Percentiles rank a stretch among this genome's conserved stretches.
phyloP scores from a whole-genome alignment of 768 basidiomycete genomes.

The Boletus rufocinnamomeus region DNA sequence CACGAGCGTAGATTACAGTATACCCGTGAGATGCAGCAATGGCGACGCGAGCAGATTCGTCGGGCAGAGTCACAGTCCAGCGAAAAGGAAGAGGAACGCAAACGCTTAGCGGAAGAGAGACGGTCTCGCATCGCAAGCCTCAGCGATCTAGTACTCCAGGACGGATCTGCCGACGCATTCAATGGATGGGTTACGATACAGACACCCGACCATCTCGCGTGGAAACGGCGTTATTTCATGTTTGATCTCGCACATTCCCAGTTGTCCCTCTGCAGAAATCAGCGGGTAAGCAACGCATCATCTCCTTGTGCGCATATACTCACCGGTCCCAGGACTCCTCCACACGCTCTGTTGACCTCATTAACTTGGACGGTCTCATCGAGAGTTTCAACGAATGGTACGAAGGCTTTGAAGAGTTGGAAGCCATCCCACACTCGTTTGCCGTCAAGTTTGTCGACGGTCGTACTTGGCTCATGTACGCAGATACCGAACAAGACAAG shows the following conservation, averaged over 20 bases:
- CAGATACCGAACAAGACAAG: constrained; percentile 67
- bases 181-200: constrained; percentile 67
- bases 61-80: constrained; percentile 47
- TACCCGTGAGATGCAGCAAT: constrained; percentile 51
- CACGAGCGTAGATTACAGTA: constrained; percentile 52
- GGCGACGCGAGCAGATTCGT: constrained; percentile 51
- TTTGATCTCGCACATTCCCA: constrained; percentile 45
- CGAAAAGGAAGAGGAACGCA: constrained; percentile 45
- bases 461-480: constrained; percentile 56
- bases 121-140: constrained; percentile 48
- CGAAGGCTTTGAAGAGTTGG: constrained; percentile 67
- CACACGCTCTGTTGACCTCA: constrained; percentile 29
- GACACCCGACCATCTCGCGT: constrained; percentile 50
- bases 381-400: constrained; percentile 58
- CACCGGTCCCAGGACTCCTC: constrained; percentile 32
- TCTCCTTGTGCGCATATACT: not conserved
- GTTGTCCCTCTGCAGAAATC: constrained; percentile 52
- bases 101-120: constrained; percentile 40
- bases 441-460: constrained; percentile 60
- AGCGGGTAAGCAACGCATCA: constrained; percentile 41
- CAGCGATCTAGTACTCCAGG: constrained; percentile 45
- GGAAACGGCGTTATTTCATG: constrained; percentile 68
- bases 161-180: constrained; percentile 40
- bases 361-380: constrained; percentile 51
- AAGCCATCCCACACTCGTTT: constrained; percentile 67